These are phyloP conservation scores for Cylindrotheca closterium DNA, from an alignment of 108 stramenopile genomes.

Conservation along the genomic window DNA sequence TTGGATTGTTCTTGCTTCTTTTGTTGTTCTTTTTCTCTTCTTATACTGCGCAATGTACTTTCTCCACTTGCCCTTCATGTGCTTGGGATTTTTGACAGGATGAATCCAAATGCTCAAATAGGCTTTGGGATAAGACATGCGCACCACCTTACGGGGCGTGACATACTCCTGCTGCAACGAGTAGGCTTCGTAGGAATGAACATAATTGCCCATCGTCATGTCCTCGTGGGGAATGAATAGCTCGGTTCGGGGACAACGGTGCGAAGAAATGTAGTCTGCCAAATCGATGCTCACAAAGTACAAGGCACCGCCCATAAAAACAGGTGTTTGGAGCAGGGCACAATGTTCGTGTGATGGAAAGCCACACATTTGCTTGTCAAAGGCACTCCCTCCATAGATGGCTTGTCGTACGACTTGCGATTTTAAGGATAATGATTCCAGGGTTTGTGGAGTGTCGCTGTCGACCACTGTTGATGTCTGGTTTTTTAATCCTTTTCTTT, in stretches of 20 bases:
- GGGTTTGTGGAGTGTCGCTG: too few species aligned
- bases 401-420: slow-evolving; percentile 1
- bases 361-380: slow-evolving; percentile 11
- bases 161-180: slow-evolving; percentile 9
- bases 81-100: slow-evolving; percentile 18
- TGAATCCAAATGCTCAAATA: slow-evolving; percentile 16
- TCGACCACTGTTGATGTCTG: too few species aligned
- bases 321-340: not conserved
- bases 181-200: too few species aligned
- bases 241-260: slow-evolving; percentile 2
- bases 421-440: too few species aligned
- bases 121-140: slow-evolving; percentile 6
- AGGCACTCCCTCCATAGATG: slow-evolving; percentile 10
- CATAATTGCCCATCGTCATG: slow-evolving; percentile 25
- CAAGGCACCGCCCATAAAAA: slow-evolving; percentile 9
- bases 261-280: slow-evolving; percentile 19
- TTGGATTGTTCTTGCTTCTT: too few species aligned
- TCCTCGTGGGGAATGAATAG: slow-evolving; percentile 19
- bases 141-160: not conserved
- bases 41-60: slow-evolving; percentile 6
- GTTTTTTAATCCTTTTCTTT: too few species aligned
- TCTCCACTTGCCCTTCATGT: slow-evolving; percentile 4
- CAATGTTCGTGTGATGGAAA: slow-evolving; percentile 13
- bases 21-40: slow-evolving; percentile 2
- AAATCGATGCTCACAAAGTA: slow-evolving; percentile 16